A percentile compares a stretch with the other conserved stretches of the same genome.
These are phyloP conservation scores for Tylopilus balloui DNA, from an alignment of 768 basidiomycete species.

Conservation along the genomic window DNA sequence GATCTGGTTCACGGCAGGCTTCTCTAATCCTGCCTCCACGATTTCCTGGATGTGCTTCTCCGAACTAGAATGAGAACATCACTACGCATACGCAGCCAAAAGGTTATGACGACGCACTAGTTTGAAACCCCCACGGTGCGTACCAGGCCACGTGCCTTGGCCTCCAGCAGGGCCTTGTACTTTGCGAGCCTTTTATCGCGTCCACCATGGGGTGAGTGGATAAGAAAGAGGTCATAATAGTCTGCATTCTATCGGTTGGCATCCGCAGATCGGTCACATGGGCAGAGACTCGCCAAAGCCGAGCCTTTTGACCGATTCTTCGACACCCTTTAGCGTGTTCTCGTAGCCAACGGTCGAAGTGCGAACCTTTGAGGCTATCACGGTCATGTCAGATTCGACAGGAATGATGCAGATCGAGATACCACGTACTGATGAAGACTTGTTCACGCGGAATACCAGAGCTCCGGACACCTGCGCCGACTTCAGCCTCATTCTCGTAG, in stretches of 20 bases:
- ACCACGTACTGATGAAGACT: constrained; percentile 27
- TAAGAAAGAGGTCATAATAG: constrained; percentile 46
- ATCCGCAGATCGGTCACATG: neutral
- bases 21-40: constrained; percentile 22
- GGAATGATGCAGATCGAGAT: neutral
- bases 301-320: constrained; percentile 24
- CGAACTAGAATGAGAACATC: constrained; percentile 15
- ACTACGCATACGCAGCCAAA: neutral
- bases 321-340: constrained; percentile 9
- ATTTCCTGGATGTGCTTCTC: constrained; percentile 27
- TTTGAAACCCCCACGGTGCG: constrained; percentile 45
- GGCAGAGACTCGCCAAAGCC: constrained; percentile 13
- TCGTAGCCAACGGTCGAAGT: constrained; percentile 11
- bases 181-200: constrained; percentile 35
- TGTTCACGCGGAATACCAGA: constrained; percentile 25
- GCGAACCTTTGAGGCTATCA: constrained; percentile 22
- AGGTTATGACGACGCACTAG: constrained; percentile 31
- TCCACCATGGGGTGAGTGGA: constrained; percentile 42
- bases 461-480: constrained; percentile 25
- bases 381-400: neutral
- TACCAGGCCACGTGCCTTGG: constrained; percentile 34
- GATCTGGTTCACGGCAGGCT: constrained; percentile 29
- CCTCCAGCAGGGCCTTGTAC: constrained; percentile 38
- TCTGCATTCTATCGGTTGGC: constrained; percentile 20
- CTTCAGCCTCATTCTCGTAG: constrained; percentile 25